Conservation (phyloP, 2,329 filamentous ascomycete genomes). For the Botrytis porri region DNA sequence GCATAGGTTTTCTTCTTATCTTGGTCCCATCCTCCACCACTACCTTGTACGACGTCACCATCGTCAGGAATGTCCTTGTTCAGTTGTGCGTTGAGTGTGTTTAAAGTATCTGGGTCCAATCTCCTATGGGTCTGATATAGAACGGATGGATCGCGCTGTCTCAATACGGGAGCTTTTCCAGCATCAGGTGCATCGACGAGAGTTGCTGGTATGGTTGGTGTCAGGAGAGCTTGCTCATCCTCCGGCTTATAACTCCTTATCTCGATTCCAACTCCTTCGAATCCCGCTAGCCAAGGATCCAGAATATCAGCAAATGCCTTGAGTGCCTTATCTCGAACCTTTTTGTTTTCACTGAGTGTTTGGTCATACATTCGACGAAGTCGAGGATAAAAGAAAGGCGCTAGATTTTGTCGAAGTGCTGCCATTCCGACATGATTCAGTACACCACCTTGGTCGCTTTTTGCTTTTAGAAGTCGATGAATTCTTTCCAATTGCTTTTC, state of each 20-base stretch:
- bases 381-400: conserved; percentile 9
- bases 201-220: not conserved
- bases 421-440: not conserved
- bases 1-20: not conserved
- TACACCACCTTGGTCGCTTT: not conserved
- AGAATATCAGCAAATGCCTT: not conserved
- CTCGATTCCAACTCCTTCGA: conserved; percentile 11
- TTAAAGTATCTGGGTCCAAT: not conserved
- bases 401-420: not conserved
- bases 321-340: not conserved
- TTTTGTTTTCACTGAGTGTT: not conserved
- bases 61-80: conserved; percentile 1
- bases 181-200: not conserved
- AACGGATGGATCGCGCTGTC: conserved; percentile 15
- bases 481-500: not conserved
- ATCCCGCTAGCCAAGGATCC: conserved; percentile 10
- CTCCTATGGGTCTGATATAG: conserved; percentile 1
- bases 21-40: not conserved
- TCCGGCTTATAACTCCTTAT: conserved; percentile 9
- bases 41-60: not conserved
- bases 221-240: not conserved
- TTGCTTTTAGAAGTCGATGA: conserved; percentile 1
- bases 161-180: not conserved
- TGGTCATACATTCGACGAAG: conserved; percentile 15
- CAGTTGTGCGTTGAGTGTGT: conserved; percentile 5